phyloP scores from a whole-genome alignment of 352 stramenopile genomes.

The Pythium plurisporium region DNA sequence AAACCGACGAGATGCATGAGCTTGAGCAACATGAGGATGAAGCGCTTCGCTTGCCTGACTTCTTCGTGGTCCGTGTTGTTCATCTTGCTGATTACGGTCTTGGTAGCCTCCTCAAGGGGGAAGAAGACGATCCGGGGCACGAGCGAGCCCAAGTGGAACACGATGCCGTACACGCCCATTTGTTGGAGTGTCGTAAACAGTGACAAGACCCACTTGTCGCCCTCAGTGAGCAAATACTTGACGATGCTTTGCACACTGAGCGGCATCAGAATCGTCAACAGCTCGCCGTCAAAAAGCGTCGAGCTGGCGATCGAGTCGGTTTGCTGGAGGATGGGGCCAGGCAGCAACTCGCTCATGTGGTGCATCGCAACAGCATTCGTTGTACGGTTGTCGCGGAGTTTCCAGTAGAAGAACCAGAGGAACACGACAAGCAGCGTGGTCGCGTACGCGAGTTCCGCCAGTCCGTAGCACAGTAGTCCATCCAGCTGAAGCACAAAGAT shows the following conservation, averaged over 20 bases:
- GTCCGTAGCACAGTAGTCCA: constrained; percentile 65
- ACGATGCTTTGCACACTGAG: constrained; percentile 92
- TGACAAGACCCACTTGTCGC: constrained; percentile 94
- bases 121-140: constrained; percentile 94
- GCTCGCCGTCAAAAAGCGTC: constrained; percentile 40
- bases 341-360: constrained; percentile 51
- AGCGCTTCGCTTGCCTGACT: constrained; percentile 28
- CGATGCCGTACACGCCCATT: constrained; percentile 96
- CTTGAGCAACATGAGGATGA: constrained; percentile 81
- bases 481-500: constrained; percentile 56
- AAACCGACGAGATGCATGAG: constrained; percentile 80
- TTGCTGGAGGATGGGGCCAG: neutral
- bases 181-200: constrained; percentile 88
- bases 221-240: constrained; percentile 97
- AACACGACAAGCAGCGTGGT: constrained; percentile 60
- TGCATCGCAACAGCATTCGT: constrained; percentile 36
- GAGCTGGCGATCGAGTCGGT: neutral
- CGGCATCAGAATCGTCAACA: constrained; percentile 57
- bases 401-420: constrained; percentile 41
- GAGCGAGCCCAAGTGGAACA: constrained; percentile 93
- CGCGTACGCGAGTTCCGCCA: constrained; percentile 74
- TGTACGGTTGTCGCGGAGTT: constrained; percentile 26
- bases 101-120: constrained; percentile 95
- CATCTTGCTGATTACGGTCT: constrained; percentile 94
- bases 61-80: constrained; percentile 27